Base-by-base conservation (phyloP, 768 basidiomycete genomes). In the Pleurotus sapidus region DNA sequence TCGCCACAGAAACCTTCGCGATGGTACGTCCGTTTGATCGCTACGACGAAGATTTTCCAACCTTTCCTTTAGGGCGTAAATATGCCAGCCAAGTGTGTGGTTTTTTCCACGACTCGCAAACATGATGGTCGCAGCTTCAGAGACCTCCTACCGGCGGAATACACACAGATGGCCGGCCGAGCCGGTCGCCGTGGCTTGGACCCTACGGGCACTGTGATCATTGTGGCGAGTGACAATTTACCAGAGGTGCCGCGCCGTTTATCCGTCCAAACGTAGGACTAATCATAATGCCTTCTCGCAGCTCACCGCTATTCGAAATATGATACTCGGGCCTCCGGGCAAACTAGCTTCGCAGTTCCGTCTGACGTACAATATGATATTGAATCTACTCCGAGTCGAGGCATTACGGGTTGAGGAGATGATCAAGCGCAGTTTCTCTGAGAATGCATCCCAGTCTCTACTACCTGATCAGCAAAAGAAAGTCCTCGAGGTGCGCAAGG, bases 401-500 rank as follows among this genome's bases (percentile, higher is more conserved):
- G 95, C 97, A 0, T 78, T 99, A 47, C 81, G 87, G 58, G 96
- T 98, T 15, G 97, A 99, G 67, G 97, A 99, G 72, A 99, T 99
- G 97, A 98, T 99, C 68, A 98, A 98, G 71, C 82, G 97, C 39
- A 95, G 93, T 69, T 99, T 99, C 72, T 98, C 97, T 15, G 97
- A 99, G 75, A 98, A 98, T 67, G 88, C 94, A 1, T 90, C 97
- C 0, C 97, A 99, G 67, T 80, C 88, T 39, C 75, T 98, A 45
- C 75, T 98, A 27, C 97, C 97, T 3, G 94, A 96, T 55, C 93
- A 98, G 60, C 94, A 98, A 70, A 87, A 89, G 68, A 84, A 88
- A 67, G 91, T 98, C 20, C 68, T 78, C 2, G 88, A 96, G 77
- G 96, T 93, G 59, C 65, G 81, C 39, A 60, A 51, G 46, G 14